A percentile compares a stretch with the other conserved stretches of the same genome.
These are phyloP conservation scores for Arxiozyma heterogenica DNA, from an alignment of 1,139 yeast genomes.

Conservation along the genomic window DNA sequence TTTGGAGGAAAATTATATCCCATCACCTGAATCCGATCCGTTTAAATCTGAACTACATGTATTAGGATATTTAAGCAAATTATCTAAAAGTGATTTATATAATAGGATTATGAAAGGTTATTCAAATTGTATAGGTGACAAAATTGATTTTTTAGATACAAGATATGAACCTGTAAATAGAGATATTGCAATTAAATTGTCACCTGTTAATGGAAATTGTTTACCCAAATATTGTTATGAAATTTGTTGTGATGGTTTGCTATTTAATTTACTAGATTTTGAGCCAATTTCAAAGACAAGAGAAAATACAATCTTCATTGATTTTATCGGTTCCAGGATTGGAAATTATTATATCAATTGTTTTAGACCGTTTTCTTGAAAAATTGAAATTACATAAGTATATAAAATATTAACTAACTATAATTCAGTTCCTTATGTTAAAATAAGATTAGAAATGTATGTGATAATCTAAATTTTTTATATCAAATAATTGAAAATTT, in stretches of 20 bases:
- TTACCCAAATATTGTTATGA: slow-evolving; percentile 29
- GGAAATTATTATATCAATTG: neutral
- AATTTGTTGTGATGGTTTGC: slow-evolving; percentile 47
- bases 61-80: slow-evolving; percentile 41
- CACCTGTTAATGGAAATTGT: slow-evolving; percentile 15
- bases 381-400: no score
- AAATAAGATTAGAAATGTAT: no score
- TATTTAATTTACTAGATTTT: slow-evolving; percentile 18
- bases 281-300: neutral
- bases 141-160: slow-evolving; percentile 40
- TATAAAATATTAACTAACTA: no score
- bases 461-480: no score
- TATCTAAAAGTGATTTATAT: slow-evolving; percentile 37
- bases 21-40: slow-evolving; percentile 62
- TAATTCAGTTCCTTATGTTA: no score
- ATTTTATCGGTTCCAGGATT: slow-evolving; percentile 3
- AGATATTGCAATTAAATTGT: slow-evolving; percentile 30
- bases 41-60: slow-evolving; percentile 44
- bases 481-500: no score
- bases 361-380: neutral
- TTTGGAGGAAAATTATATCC: slow-evolving; percentile 59
- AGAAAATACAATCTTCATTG: slow-evolving; percentile 3
- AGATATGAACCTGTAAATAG: slow-evolving; percentile 34
- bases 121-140: slow-evolving; percentile 52
- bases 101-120: slow-evolving; percentile 42